Percentiles rank a stretch among this genome's conserved stretches.
These are phyloP conservation scores for Stemphylium beticola DNA, from an alignment of 2,329 filamentous ascomycete species.

Conservation along the genomic window DNA sequence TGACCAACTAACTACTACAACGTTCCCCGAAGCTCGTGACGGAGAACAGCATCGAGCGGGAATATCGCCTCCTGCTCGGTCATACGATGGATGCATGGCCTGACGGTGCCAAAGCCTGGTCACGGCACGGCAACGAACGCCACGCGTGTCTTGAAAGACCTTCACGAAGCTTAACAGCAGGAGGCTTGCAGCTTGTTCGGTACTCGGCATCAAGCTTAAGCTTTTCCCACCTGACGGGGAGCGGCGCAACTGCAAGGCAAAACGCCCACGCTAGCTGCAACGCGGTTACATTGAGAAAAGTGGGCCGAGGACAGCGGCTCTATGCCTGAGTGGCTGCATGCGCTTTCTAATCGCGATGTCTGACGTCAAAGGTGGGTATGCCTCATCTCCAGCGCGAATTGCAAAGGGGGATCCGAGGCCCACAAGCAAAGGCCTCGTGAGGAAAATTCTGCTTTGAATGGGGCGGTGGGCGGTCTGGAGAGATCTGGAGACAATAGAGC, in stretches of 20 bases:
- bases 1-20: no score
- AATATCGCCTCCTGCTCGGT: not conserved
- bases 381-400: conserved; percentile 11
- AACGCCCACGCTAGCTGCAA: conserved; percentile 14
- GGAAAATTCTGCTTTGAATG: conserved; percentile 11
- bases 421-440: not conserved
- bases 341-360: conserved; percentile 11
- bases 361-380: conserved; percentile 23
- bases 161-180: conserved; percentile 6
- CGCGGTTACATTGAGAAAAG: conserved; percentile 30
- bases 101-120: no score
- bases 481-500: not conserved
- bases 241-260: not conserved
- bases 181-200: not conserved
- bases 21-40: no score
- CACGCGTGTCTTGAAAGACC: not conserved
- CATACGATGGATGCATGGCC: no score
- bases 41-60: not conserved
- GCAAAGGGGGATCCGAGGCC: not conserved
- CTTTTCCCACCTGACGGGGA: conserved; percentile 19
- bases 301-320: conserved; percentile 22
- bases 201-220: conserved; percentile 21
- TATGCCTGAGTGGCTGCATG: conserved; percentile 15
- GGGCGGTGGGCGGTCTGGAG: conserved; percentile 22
- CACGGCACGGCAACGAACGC: not conserved